Conservation (phyloP, 768 basidiomycete species). For the Filobasidium floriforme region DNA sequence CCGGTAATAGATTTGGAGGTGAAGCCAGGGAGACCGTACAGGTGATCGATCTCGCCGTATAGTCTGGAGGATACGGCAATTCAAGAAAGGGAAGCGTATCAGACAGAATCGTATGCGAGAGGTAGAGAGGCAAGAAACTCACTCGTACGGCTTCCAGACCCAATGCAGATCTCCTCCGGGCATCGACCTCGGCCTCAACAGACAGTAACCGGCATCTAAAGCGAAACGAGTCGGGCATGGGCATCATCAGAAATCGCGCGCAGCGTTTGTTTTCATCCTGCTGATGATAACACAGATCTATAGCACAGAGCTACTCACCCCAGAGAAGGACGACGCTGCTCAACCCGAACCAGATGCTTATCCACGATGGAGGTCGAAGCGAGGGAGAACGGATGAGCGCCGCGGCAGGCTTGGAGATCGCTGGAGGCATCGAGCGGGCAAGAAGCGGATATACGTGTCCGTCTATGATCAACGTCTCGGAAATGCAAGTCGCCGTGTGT, state of each 20-base stretch:
- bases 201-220: constrained; percentile 37
- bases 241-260: not conserved
- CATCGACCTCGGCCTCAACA: constrained; percentile 67
- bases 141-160: constrained; percentile 77
- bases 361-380: constrained; percentile 31
- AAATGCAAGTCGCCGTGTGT: too few species aligned
- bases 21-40: constrained; percentile 67
- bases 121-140: constrained; percentile 17
- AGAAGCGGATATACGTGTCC: too few species aligned
- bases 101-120: constrained; percentile 9
- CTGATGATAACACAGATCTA: not conserved
- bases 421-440: not conserved
- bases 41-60: constrained; percentile 46
- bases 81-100: not conserved
- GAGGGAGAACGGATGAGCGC: not conserved
- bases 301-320: constrained; percentile 25
- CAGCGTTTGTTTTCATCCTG: not conserved
- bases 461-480: too few species aligned
- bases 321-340: constrained; percentile 35
- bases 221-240: not conserved
- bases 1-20: constrained; percentile 54
- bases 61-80: not conserved
- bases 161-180: constrained; percentile 79
- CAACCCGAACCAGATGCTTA: constrained; percentile 37
- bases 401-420: not conserved